Percentiles rank a stretch among this genome's conserved stretches.
Evolutionary conservation across 768 basidiomycete species (phyloP).

Genomic region (Steccherinum ochraceum): DNA sequence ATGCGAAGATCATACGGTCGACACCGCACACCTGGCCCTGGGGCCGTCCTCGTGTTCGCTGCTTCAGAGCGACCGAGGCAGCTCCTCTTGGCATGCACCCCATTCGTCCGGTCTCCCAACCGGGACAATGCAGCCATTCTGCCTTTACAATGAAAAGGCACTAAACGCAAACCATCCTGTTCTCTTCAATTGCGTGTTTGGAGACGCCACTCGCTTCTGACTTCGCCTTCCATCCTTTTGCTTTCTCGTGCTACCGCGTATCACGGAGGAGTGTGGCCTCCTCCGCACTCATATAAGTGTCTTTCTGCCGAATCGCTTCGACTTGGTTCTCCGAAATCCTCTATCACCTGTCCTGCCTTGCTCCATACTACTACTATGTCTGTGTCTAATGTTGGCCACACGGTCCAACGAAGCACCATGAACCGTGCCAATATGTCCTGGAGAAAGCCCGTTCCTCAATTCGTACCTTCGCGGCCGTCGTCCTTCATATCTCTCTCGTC

Average conservation of each 20-base stretch:
- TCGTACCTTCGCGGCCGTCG: conserved; percentile 1
- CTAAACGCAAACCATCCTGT: background rate
- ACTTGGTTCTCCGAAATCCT: no score
- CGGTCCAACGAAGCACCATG: conserved; percentile 27
- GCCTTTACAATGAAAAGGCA: background rate
- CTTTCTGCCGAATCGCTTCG: no score
- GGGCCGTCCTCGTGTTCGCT: background rate
- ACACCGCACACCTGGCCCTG: no score
- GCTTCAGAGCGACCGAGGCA: background rate
- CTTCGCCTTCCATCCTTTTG: no score
- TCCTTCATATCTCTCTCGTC: conserved; percentile 13
- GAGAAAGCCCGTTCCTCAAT: conserved; percentile 3
- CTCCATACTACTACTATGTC: background rate
- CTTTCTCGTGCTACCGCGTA: no score
- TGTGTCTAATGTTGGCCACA: background rate
- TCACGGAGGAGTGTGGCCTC: no score
- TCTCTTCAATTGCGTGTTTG: background rate
- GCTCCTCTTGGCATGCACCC: background rate
- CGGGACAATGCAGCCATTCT: background rate
- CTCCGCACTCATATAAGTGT: no score
- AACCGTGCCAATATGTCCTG: background rate
- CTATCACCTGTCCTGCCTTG: no score
- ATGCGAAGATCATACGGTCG: background rate
- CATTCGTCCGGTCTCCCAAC: background rate
- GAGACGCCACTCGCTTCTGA: background rate